Evolutionary conservation across 495 filamentous ascomycete species (phyloP), one percentile per base, ranked within the genome.

Genomic region (Hyaloscypha hepaticicola): DNA sequence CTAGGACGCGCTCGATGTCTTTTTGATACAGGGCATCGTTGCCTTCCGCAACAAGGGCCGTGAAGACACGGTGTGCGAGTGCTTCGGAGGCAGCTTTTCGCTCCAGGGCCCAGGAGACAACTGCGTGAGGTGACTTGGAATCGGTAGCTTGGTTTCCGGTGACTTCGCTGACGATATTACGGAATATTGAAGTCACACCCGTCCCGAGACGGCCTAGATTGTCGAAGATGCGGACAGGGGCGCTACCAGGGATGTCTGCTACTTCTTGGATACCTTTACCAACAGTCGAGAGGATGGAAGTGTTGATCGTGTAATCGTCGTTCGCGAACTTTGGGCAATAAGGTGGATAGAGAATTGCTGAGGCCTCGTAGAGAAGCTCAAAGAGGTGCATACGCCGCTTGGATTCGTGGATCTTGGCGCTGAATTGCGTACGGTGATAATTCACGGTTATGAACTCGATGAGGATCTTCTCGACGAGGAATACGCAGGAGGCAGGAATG

Each of bases 31-130:
- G 74, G 9, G 85, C 77, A 48, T 89, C 84, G 27, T 82, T 81
- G 49, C 87, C 88, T 72, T 92, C 89, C 9, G 86, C 78, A 1
- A 91, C 88, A 70, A 91, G 90, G 2, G 88, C 90, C 85, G 89
- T 89, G 87, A 89, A 92, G 48, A 92, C 81, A 65, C 89, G 82
- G 56, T 80, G 82, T 5, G 88, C 89, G 49, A 92, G 74, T 3
- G 90, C 90, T 70, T 90, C 89, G 1, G 87, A 82, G 11, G 85
- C 83, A 14, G 75, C 76, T 51, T 82, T 85, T 59, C 82, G 83
- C 69, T 88, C 88, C 50, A 92, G 72, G 4, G 88, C 89, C 63
- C 88, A 77, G 4, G 88, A 74, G 1, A 91, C 86, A 52, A 90
- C 79, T 1, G 86, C 86, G 70, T 90, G 87, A 1, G 88, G 82